These are phyloP conservation scores for Sporothrix sp. DNA, from an alignment of 2,329 filamentous ascomycete genomes.

Conservation along the genomic window DNA sequence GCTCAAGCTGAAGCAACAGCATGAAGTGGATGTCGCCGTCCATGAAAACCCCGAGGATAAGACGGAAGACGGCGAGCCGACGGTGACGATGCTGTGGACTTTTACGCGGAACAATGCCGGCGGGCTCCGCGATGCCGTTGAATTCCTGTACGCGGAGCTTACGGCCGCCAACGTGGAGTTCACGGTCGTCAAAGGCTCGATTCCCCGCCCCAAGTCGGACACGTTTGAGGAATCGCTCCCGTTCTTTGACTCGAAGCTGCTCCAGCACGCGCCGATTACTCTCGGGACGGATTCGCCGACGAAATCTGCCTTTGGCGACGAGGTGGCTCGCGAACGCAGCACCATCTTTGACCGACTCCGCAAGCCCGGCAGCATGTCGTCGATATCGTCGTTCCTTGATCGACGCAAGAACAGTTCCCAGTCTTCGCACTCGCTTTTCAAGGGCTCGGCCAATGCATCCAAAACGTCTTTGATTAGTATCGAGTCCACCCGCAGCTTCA, in stretches of 20 bases:
- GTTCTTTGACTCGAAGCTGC: slow-evolving; percentile 92
- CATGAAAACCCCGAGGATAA: slow-evolving; percentile 52
- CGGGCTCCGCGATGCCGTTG: slow-evolving; percentile 88
- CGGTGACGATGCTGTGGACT: slow-evolving; percentile 58
- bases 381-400: slow-evolving; percentile 91
- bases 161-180: slow-evolving; percentile 84
- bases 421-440: slow-evolving; percentile 78
- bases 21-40: slow-evolving; percentile 79
- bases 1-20: slow-evolving; percentile 77
- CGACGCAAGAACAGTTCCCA: slow-evolving; percentile 89
- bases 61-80: slow-evolving; percentile 47
- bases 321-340: slow-evolving; percentile 67
- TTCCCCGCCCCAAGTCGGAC: slow-evolving; percentile 95
- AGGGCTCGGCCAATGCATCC: slow-evolving; percentile 80
- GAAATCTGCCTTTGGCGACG: slow-evolving; percentile 73
- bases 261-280: slow-evolving; percentile 80
- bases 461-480: slow-evolving; percentile 94
- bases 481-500: slow-evolving; percentile 84
- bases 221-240: slow-evolving; percentile 96
- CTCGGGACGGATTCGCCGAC: slow-evolving; percentile 81
- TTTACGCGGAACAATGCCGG: slow-evolving; percentile 97
- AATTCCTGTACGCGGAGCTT: slow-evolving; percentile 79
- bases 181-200: slow-evolving; percentile 81
- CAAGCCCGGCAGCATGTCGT: slow-evolving; percentile 89
- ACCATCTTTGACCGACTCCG: slow-evolving; percentile 85